A percentile compares a stretch with the other conserved stretches of the same genome.
These are phyloP conservation scores for Pleurotus citrinopileatus DNA, from an alignment of 768 basidiomycete species.

Conservation along the genomic window DNA sequence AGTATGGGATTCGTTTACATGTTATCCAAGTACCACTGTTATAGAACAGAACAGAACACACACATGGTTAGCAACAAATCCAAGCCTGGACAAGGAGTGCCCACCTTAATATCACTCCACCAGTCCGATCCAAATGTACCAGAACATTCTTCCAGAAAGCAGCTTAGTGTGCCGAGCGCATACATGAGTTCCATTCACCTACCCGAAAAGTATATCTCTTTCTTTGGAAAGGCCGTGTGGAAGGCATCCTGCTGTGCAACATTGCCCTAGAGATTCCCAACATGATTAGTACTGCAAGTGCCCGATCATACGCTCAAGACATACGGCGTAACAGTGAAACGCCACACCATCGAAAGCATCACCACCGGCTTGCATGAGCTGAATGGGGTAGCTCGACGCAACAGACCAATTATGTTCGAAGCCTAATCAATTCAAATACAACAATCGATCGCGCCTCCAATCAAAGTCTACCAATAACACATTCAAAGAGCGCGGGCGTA, in stretches of 20 bases:
- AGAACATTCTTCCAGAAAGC: slow-evolving; percentile 47
- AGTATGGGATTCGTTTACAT: slow-evolving; percentile 35
- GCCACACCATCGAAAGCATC: slow-evolving; percentile 61
- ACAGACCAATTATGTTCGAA: slow-evolving; percentile 74
- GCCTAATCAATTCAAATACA: slow-evolving; percentile 15
- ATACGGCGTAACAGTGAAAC: slow-evolving; percentile 66
- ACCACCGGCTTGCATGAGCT: slow-evolving; percentile 52
- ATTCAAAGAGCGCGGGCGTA: slow-evolving; percentile 13
- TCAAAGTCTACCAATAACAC: too few species aligned
- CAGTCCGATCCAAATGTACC: slow-evolving; percentile 68
- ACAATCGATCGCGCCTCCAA: too few species aligned
- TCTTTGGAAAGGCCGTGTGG: slow-evolving; percentile 50
- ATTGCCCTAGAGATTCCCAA: slow-evolving; percentile 30
- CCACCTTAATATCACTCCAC: slow-evolving; percentile 79
- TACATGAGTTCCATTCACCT: background rate
- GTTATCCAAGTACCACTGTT: slow-evolving; percentile 68
- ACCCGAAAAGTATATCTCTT: slow-evolving; percentile 51
- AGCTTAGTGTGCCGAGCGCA: background rate
- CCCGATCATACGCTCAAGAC: too few species aligned
- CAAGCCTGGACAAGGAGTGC: background rate
- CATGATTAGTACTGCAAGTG: too few species aligned
- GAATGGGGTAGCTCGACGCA: slow-evolving; percentile 61
- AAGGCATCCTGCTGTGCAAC: slow-evolving; percentile 55
- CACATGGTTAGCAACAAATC: background rate
- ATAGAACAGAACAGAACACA: background rate